Evolutionary conservation across 2,329 filamentous ascomycete species (phyloP), one percentile per base, ranked within the genome.

Genomic region (Fusarium anthophilum): DNA sequence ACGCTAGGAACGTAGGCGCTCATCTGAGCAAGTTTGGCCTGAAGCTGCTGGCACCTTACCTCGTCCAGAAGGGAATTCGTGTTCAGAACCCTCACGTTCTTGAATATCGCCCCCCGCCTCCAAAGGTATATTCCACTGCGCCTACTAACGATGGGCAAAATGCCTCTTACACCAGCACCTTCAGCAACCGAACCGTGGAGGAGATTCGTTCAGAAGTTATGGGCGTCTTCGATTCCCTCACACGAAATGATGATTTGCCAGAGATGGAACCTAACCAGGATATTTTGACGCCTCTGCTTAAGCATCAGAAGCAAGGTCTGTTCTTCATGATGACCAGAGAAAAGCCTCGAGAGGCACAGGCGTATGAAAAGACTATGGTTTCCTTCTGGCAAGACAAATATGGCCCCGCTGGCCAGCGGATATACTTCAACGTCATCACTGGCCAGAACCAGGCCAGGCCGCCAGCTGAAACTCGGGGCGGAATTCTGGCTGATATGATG

Each of bases 251-350:
- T 63, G 90, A 94, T 68, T 84, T 98, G 12, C 93, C 93, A 0
- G 89, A 92, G 73, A 91, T 92, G 84, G 91, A 96, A 8, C 88
- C 94, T 0, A 87, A 90, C 60, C 73, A 83, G 6, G 82, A 85
- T 12, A 87, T 96, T 60, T 87, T 88, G 63, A 95, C 92, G 0
- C 86, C 90, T 35, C 84, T 98, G 24, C 90, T 98, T 47, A 88
- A 88, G 66, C 96, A 98, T 82, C 96, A 98, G 81, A 96, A 94
- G 81, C 95, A 98, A 82, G 96, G 93, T 0, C 87, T 98, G 1
- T 90, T 91, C 80, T 98, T 98, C 80, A 94, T 98, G 92, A 90
- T 87, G 15, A 89, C 89, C 26, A 93, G 94, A 71, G 96, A 98
- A 82, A 89, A 90, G 55, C 88, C 90, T 2, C 86, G 89, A 18